Base-by-base conservation (phyloP, 768 basidiomycete genomes). In the Mycena rosella region DNA sequence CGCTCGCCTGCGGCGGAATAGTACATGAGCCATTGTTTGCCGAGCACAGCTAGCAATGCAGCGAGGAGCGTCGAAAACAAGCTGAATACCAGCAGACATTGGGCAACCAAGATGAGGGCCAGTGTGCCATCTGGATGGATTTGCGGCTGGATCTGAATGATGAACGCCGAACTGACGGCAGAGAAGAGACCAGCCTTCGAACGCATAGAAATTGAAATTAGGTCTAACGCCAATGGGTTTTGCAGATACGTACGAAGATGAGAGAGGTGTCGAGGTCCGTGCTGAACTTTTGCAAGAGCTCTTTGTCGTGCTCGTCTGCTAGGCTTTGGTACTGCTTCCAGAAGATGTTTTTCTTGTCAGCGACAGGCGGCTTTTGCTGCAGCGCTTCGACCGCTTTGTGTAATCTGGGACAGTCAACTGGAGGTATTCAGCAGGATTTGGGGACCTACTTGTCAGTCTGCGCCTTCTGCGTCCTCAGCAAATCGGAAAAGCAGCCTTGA, bases 11-110 rank as follows among this genome's bases (percentile, higher is more conserved):
- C 65, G 1, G 59, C 34, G 5, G 15, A 30, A 32, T 67, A 67
- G 26, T 60, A 34, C 27, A 56, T 67, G 3, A 67, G 20, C 65
- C 65, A 67, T 20, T 67, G 65, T 22, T 65, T 65, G 2, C 63
- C 63, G 3, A 65, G 34, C 7, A 65, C 63, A 0, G 56, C 63
- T 2, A 65, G 26, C 5, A 65, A 30, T 2, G 63, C 54, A 5
- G 63, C 56, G 8, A 42, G 36, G 8, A 65, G 20, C 1, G 63
- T 65, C 10, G 47, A 38, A 4, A 13, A n/a, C 7, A 65, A 48
- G 38, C 63, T 58, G 20, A 58, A 20, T 13, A 58, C 58, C 1
- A 65, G 55, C 8, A 65, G 27, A 38, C 52, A 9, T n/a, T 63
- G 64, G 7, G 54, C 42, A 3, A 48, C 5, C 2, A 57, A 4